Evolutionary conservation across 768 basidiomycete species (phyloP).

Genomic region (Pleurotus salmoneostramineus): DNA sequence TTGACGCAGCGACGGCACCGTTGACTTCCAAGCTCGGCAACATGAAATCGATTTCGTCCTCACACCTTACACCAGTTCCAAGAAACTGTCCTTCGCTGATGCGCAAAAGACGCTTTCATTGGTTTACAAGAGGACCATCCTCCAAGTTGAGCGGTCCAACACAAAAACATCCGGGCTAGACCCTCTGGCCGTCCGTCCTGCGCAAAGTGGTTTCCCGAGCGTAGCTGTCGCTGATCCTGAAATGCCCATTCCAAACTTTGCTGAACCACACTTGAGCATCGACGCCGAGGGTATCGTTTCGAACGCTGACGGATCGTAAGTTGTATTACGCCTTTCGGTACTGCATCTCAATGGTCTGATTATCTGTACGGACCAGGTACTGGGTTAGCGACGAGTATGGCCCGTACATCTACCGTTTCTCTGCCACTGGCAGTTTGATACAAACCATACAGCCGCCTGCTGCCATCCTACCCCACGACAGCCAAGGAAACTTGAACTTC

Average conservation of each 20-base stretch:
- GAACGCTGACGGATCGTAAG: conserved; percentile 55
- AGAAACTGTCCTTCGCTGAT: conserved; percentile 40
- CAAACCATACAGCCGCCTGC: conserved; percentile 55
- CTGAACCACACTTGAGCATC: conserved; percentile 42
- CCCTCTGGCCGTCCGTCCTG: conserved; percentile 39
- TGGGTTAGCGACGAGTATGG: conserved; percentile 73
- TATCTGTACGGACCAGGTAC: conserved; percentile 29
- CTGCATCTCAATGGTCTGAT: neutral
- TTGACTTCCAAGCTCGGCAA: conserved; percentile 63
- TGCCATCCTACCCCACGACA: conserved; percentile 48
- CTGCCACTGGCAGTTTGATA: conserved; percentile 41
- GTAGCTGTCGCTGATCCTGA: conserved; percentile 33
- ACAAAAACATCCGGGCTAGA: conserved; percentile 56
- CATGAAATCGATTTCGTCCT: conserved; percentile 57
- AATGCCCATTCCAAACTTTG: conserved; percentile 40
- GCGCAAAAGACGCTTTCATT: conserved; percentile 51
- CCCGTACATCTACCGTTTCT: conserved; percentile 57
- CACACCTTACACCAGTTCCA: conserved; percentile 46
- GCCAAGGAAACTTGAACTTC: conserved; percentile 45
- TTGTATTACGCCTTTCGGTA: neutral
- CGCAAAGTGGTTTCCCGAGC: conserved; percentile 24
- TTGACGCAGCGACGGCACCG: conserved; percentile 37
- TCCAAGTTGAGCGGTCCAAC: conserved; percentile 43
- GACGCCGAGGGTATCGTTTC: conserved; percentile 60
- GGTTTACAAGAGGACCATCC: conserved; percentile 43